These are phyloP conservation scores for Solidago caesia DNA, from an alignment of 129 eudicot genomes.

Conservation along the genomic window DNA sequence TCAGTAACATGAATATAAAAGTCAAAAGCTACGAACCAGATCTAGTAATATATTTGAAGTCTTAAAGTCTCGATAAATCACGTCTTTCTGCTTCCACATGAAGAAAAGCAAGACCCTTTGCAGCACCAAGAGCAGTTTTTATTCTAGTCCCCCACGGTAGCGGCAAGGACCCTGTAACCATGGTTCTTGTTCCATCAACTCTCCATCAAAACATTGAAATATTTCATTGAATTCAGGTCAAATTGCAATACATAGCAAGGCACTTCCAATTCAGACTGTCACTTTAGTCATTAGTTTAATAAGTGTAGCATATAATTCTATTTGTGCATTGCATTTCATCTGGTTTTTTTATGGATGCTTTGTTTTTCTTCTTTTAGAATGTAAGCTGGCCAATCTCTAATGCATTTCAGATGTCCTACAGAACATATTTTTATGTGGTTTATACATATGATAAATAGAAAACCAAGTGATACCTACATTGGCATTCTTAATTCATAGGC, in stretches of 20 bases:
- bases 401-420: neutral
- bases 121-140: constrained; percentile 86
- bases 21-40: constrained; percentile 44
- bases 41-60: constrained; percentile 79
- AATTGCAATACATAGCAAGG: neutral
- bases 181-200: constrained; percentile 2
- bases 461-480: neutral
- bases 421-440: neutral
- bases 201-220: neutral
- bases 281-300: neutral
- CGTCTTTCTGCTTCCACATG: constrained; percentile 89
- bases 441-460: too few species aligned
- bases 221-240: neutral
- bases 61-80: constrained; percentile 91
- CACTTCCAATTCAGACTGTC: neutral
- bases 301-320: constrained; percentile 4
- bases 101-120: constrained; percentile 93
- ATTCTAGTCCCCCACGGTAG: constrained; percentile 84
- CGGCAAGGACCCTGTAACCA: constrained; percentile 67
- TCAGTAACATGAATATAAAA: neutral
- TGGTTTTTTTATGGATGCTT: neutral
- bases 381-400: neutral
- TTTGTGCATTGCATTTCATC: neutral
- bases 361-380: neutral
- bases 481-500: too few species aligned